Evolutionary conservation across 2,329 filamentous ascomycete species (phyloP).

Genomic region (Botryotinia calthae): DNA sequence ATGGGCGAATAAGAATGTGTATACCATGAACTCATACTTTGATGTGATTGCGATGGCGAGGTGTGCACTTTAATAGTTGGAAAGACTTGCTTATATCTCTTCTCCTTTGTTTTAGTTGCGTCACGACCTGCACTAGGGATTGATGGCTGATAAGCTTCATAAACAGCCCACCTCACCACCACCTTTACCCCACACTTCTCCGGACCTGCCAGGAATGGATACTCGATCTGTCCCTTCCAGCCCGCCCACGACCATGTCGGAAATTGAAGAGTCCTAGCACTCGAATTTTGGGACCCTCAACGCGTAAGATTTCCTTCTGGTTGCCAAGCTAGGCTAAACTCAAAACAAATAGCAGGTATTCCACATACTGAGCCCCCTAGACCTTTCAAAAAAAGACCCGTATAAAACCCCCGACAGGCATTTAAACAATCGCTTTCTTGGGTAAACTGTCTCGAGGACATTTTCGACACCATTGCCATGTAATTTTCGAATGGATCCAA

Average conservation of each 20-base stretch:
- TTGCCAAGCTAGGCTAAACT: background rate
- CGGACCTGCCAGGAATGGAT: background rate
- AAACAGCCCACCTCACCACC: background rate
- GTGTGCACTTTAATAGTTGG: background rate
- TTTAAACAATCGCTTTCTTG: background rate
- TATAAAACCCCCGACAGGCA: background rate
- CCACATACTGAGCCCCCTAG: background rate
- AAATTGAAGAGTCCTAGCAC: background rate
- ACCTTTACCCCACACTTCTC: background rate
- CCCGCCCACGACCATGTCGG: slow-evolving; percentile 4
- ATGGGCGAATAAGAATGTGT: background rate
- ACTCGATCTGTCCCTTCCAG: background rate
- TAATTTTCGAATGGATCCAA: background rate
- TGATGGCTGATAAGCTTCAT: background rate
- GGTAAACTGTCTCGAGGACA: background rate
- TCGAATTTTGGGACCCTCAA: background rate
- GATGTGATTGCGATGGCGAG: background rate
- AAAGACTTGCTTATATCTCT: background rate
- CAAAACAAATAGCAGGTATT: slow-evolving; percentile 1
- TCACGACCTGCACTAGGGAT: no score
- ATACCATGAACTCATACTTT: background rate
- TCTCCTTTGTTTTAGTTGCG: background rate
- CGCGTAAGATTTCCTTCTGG: background rate
- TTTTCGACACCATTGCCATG: background rate
- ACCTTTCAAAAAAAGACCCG: background rate